Base-by-base conservation (phyloP, 2,329 filamentous ascomycete species). In the Monosporascus sp. region DNA sequence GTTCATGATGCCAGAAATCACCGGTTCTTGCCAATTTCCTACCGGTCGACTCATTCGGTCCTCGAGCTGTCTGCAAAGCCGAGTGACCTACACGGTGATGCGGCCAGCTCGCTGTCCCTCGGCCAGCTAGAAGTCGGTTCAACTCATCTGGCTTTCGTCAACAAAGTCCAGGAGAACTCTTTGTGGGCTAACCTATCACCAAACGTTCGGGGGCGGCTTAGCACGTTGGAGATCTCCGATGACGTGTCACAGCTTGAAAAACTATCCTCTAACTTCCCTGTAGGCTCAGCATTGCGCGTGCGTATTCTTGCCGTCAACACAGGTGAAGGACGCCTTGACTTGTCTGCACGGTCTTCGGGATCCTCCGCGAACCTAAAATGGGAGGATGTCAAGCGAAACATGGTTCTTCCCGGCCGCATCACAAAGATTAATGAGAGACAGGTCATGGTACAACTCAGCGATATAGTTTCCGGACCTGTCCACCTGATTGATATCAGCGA, bases 181-280 rank as follows among this genome's bases (percentile, higher is more conserved):
- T 78, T 96, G 22, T 97, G 94, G 93, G 87, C 95, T 46, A 97
- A 91, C 65, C 73, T 99, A 22, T 90, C 92, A 2, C 91, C 94
- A 6, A 90, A 87, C 50, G 85, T 99, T 17, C 86, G 92, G 54
- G 94, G 94, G 52, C 84, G 91, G 49, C 83, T 99, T 52, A 84
- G 84, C 51, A 81, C 88, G 56, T 84, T 94, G 68, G 92, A 97
- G 65, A 83, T 94, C 8, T 91, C 90, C 0, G 89, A 96, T 63
- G 91, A 97, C 68, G 74, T 96, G 47, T 88, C 90, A 7, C 79
- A 89, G 51, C 75, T 96, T 37, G 82, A 86, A 35, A 83, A 96
- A 62, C 73, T 97, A 3, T 79, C 84, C 47, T 80, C 82, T 57
- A 89, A 90, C 70, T 97, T 96, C 70, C 93, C 94, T 0, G 70